These are phyloP conservation scores for Ilyonectria destructans DNA, from an alignment of 2,329 filamentous ascomycete genomes.

Conservation along the genomic window DNA sequence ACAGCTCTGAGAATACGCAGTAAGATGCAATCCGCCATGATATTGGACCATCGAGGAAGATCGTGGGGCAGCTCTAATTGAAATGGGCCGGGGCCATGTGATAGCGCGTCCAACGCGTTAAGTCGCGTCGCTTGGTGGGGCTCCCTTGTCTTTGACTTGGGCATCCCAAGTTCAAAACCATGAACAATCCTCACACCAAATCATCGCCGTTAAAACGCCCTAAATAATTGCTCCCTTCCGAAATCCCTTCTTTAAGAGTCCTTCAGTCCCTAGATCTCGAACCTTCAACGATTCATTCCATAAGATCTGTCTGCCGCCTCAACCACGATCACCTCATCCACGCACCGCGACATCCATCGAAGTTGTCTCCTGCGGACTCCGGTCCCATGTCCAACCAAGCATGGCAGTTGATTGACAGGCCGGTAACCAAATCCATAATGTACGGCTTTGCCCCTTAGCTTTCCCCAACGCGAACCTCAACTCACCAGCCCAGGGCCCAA, in stretches of 20 bases:
- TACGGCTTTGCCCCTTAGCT: not conserved
- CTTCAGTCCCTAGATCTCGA: not conserved
- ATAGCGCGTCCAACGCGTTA: constrained; percentile 34
- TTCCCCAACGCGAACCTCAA: rapidly evolving
- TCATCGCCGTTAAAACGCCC: not conserved
- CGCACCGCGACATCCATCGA: not conserved
- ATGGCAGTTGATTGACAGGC: constrained; percentile 26
- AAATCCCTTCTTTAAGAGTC: not conserved
- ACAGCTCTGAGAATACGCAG: not conserved
- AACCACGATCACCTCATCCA: too few relatives aligned
- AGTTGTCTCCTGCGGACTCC: constrained; percentile 26
- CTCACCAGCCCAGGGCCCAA: constrained; percentile 52
- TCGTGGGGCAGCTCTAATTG: constrained; percentile 17
- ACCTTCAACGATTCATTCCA: too few relatives aligned
- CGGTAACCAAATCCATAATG: constrained; percentile 18
- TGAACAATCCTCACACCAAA: not conserved
- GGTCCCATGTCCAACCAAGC: constrained; percentile 26
- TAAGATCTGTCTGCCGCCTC: too few relatives aligned
- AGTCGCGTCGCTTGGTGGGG: constrained; percentile 30
- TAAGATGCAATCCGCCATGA: not conserved
- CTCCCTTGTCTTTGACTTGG: constrained; percentile 3
- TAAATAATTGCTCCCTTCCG: not conserved
- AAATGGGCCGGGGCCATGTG: constrained; percentile 30
- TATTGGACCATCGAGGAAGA: not conserved
- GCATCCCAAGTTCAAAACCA: constrained; percentile 6